Evolutionary conservation across 2,329 filamentous ascomycete species (phyloP), one percentile per base, ranked within the genome.

Genomic region (Colletotrichum costaricense): DNA sequence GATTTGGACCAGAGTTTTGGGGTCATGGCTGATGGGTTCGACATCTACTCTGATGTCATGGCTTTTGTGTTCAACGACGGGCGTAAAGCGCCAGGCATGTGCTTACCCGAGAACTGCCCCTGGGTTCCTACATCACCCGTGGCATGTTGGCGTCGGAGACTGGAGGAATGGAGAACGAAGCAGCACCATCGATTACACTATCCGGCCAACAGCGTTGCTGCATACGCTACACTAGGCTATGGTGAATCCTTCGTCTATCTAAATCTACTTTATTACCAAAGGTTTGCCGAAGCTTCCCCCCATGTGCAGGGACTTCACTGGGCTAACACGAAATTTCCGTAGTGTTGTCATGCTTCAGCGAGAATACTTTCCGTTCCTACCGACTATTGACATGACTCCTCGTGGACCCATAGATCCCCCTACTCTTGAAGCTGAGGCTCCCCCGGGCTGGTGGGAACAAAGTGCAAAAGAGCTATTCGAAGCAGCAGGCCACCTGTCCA

Each of bases 301-400:
- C 1, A 3, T 14, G 58, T 14, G 5, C 3, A 6, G 2, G 26
- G n/a, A 30, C 11, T 16, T n/a, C 2, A 5, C n/a, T 33, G 4
- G 3, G n/a, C 35, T 49, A 42, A 63, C 12, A 3, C 12, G 52
- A 55, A 49, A 9, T 0, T 2, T 3, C 1, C 0, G 1, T 24
- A 86, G 85, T 52, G 77, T 81, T 0, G 74, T 86, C 2, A 84
- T 86, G 79, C 79, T 86, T 3, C 80, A 83, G 22, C 77, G 85
- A 3, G 85, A 86, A 62, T 86, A 86, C 46, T 81, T 86, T 0
- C 85, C 85, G 0, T 86, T 86, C 57, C 67, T 86, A 0, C 85
- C 85, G 0, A 82, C 80, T 0, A 74, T 78, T 0, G 78, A 81
- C 14, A 76, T 79, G 1, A 77, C 77, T 2, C 85, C 84, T 0